A percentile compares a stretch with the other conserved stretches of the same genome.
These are phyloP conservation scores for Umbilicaria muhlenbergii DNA, from an alignment of 495 filamentous ascomycete species.

Conservation along the genomic window DNA sequence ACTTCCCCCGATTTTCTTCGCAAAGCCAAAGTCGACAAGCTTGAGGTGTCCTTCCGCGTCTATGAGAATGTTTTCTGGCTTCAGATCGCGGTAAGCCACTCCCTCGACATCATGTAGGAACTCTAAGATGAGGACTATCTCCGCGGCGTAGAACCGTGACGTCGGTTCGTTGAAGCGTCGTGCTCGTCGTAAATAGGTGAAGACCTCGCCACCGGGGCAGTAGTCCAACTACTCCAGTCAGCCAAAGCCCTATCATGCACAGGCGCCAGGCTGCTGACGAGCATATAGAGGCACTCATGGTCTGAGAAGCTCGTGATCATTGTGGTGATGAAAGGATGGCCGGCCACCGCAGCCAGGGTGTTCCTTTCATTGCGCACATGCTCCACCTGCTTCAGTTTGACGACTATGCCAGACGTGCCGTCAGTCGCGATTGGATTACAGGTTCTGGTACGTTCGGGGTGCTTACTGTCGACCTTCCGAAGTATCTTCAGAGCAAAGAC, in stretches of 20 bases:
- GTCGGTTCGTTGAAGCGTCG: conserved; percentile 75
- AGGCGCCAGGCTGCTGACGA: conserved; percentile 36
- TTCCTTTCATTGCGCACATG: conserved; percentile 90
- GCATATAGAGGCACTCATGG: conserved; percentile 76
- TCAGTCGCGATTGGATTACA: conserved; percentile 8
- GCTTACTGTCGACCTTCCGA: conserved; percentile 65
- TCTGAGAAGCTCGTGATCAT: conserved; percentile 83
- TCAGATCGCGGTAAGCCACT: conserved; percentile 87
- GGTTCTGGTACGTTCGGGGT: not conserved
- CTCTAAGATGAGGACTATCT: conserved; percentile 85
- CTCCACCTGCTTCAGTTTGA: conserved; percentile 93
- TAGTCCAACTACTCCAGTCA: conserved; percentile 50
- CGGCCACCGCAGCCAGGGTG: conserved; percentile 72
- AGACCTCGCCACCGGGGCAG: conserved; percentile 89
- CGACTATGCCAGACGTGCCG: conserved; percentile 37
- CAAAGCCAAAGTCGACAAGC: conserved; percentile 97
- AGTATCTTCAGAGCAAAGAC: conserved; percentile 91
- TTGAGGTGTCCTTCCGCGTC: conserved; percentile 90
- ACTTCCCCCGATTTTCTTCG: conserved; percentile 59
- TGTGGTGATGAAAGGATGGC: conserved; percentile 92
- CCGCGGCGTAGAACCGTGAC: conserved; percentile 85
- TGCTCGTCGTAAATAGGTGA: conserved; percentile 76
- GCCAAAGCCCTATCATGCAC: not conserved
- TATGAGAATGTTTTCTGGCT: conserved; percentile 89
- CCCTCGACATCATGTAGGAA: conserved; percentile 74